These are phyloP conservation scores for Coemansia sp. DNA, from an alignment of 192 early-diverging fungal genomes.

Conservation along the genomic window DNA sequence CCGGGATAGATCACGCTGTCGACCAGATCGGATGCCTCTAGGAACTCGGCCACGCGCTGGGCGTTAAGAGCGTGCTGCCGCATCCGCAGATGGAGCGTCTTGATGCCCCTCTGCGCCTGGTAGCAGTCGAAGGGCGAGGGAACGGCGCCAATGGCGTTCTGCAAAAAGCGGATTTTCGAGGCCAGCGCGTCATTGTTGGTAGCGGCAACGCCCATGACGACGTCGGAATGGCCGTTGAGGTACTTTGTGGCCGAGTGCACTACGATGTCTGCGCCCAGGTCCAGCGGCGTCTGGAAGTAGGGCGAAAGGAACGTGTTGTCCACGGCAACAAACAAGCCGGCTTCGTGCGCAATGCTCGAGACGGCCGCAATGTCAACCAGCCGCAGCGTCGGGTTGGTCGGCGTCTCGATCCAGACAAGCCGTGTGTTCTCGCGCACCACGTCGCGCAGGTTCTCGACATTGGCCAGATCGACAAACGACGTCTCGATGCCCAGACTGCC, in stretches of 20 bases:
- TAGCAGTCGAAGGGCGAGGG: constrained; percentile 97
- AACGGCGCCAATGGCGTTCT: constrained; percentile 96
- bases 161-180: constrained; percentile 81
- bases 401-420: constrained; percentile 85
- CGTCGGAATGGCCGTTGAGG: constrained; percentile 98
- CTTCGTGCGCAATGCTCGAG: constrained; percentile 60
- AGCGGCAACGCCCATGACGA: constrained; percentile 92
- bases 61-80: constrained; percentile 85
- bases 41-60: constrained; percentile 71
- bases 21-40: constrained; percentile 70
- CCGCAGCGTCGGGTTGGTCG: constrained; percentile 83
- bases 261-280: constrained; percentile 93
- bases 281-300: constrained; percentile 87
- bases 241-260: constrained; percentile 98
- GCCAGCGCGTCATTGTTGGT: constrained; percentile 72
- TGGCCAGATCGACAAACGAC: constrained; percentile 74
- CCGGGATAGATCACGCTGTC: constrained; percentile 93
- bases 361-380: constrained; percentile 76
- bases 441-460: constrained; percentile 62
- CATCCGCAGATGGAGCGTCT: constrained; percentile 96
- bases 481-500: constrained; percentile 60
- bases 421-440: constrained; percentile 70
- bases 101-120: constrained; percentile 90
- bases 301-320: constrained; percentile 88
- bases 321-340: constrained; percentile 68